Percentiles rank a stretch among this genome's conserved stretches.
Conservation (phyloP, 805 yeast species). For the Candida namnaoensis region DNA sequence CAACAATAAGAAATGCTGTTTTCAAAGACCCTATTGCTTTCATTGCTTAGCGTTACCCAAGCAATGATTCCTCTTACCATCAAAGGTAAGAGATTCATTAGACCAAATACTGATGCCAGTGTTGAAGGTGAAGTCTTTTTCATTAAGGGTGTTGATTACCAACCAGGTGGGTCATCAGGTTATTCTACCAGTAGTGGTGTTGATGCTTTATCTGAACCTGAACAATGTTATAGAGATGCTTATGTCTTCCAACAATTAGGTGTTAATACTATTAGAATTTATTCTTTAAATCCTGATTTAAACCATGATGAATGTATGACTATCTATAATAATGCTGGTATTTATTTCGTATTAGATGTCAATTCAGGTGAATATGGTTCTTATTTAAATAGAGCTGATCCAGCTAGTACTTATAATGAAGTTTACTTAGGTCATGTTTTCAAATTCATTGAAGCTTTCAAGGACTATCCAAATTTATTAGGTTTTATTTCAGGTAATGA, state of each 20-base stretch:
- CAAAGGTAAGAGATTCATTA: conserved; percentile 50
- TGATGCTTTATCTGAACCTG: conserved; percentile 69
- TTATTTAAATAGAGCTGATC: conserved; percentile 65
- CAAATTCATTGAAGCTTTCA: conserved; percentile 78
- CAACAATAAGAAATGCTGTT: too few relatives aligned
- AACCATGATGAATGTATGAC: conserved; percentile 91
- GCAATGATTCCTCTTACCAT: conserved; percentile 53
- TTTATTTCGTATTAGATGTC: conserved; percentile 80
- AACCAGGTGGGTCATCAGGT: conserved; percentile 84
- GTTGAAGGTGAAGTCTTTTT: conserved; percentile 58
- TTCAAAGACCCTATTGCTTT: not conserved
- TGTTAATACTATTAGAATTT: conserved; percentile 77
- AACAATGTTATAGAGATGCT: conserved; percentile 73
- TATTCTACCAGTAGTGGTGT: conserved; percentile 20
- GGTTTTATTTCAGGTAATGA: conserved; percentile 93
- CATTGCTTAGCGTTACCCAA: not conserved
- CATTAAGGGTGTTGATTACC: conserved; percentile 84
- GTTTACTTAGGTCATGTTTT: conserved; percentile 71
- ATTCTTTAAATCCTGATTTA: conserved; percentile 73
- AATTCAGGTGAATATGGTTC: conserved; percentile 65
- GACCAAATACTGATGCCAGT: conserved; percentile 35
- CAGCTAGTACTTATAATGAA: conserved; percentile 60
- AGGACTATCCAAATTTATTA: conserved; percentile 71
- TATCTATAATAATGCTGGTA: conserved; percentile 83
- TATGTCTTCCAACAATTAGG: conserved; percentile 72